These are phyloP conservation scores for Ganoderma resinaceum DNA, from an alignment of 1,284 basidiomycete genomes.

Conservation along the genomic window DNA sequence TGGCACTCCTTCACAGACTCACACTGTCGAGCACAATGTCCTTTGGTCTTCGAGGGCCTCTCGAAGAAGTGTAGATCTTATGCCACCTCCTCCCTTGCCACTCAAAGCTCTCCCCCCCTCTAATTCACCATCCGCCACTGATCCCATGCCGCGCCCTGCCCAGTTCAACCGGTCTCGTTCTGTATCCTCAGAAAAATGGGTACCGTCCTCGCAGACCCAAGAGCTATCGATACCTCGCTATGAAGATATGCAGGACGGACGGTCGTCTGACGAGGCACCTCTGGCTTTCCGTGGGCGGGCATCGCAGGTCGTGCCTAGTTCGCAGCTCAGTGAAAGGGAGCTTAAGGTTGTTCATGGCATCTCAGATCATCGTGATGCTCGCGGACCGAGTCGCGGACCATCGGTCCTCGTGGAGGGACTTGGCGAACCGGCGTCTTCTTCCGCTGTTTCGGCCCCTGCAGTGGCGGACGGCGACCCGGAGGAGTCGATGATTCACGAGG, in stretches of 20 bases:
- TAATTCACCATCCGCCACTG: neutral
- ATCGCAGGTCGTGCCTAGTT: constrained; percentile 32
- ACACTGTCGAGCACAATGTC: constrained; percentile 12
- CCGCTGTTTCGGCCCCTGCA: neutral
- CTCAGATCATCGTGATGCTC: neutral
- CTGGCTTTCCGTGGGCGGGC: neutral
- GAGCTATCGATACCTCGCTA: constrained; percentile 22
- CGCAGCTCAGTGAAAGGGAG: constrained; percentile 36
- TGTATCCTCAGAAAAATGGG: constrained; percentile 21
- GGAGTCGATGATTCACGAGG: neutral
- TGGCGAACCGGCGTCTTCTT: neutral
- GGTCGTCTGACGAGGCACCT: neutral
- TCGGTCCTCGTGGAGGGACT: neutral
- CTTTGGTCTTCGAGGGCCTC: constrained; percentile 9
- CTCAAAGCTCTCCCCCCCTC: constrained; percentile 12
- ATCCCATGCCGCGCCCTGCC: neutral
- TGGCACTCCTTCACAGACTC: constrained; percentile 1
- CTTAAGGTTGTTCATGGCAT: constrained; percentile 7
- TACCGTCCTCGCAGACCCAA: constrained; percentile 37
- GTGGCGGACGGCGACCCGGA: neutral
- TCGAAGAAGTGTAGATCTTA: constrained; percentile 5
- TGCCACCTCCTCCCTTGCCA: constrained; percentile 25
- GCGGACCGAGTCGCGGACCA: neutral
- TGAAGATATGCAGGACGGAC: constrained; percentile 3
- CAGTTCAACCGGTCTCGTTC: constrained; percentile 1